phyloP scores from a whole-genome alignment of 1,139 yeast genomes.

The Debaryomyces nepalensis region DNA sequence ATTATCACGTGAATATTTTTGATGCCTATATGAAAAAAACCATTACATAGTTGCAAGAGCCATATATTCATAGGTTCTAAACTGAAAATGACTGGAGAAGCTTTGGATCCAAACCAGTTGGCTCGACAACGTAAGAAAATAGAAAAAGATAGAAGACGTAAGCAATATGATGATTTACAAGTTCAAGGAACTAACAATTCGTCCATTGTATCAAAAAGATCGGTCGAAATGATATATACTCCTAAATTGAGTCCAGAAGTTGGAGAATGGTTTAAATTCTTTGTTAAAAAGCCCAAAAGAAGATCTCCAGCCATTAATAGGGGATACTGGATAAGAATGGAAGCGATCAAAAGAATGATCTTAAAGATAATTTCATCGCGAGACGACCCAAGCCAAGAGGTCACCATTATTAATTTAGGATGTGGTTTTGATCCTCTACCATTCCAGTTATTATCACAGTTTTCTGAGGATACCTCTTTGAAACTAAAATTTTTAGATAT shows the following conservation, averaged over 20 bases:
- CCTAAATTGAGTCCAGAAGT: conserved; percentile 42
- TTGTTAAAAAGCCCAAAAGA: conserved; percentile 70
- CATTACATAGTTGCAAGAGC: conserved; percentile 1
- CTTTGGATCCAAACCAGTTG: conserved; percentile 21
- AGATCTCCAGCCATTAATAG: conserved; percentile 82
- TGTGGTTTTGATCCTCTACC: conserved; percentile 86
- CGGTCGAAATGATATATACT: conserved; percentile 71
- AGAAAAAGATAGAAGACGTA: conserved; percentile 52
- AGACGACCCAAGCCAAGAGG: conserved; percentile 23
- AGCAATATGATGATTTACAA: conserved; percentile 60
- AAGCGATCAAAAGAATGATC: conserved; percentile 62
- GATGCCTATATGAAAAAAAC: conserved; percentile 1
- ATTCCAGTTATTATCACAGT: conserved; percentile 55
- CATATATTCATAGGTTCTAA: background rate
- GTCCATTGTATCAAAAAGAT: conserved; percentile 80
- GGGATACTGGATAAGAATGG: conserved; percentile 85
- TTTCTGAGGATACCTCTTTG: conserved; percentile 23
- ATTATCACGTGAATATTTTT: conserved; percentile 3
- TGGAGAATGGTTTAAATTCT: conserved; percentile 62
- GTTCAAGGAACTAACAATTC: conserved; percentile 85
- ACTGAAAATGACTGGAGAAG: conserved; percentile 6
- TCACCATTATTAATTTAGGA: conserved; percentile 68
- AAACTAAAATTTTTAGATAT: conserved; percentile 64
- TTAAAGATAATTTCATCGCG: conserved; percentile 41
- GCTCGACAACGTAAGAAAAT: conserved; percentile 43